Evolutionary conservation across 2,329 filamentous ascomycete species (phyloP).

Genomic region (Cercospora sp.): DNA sequence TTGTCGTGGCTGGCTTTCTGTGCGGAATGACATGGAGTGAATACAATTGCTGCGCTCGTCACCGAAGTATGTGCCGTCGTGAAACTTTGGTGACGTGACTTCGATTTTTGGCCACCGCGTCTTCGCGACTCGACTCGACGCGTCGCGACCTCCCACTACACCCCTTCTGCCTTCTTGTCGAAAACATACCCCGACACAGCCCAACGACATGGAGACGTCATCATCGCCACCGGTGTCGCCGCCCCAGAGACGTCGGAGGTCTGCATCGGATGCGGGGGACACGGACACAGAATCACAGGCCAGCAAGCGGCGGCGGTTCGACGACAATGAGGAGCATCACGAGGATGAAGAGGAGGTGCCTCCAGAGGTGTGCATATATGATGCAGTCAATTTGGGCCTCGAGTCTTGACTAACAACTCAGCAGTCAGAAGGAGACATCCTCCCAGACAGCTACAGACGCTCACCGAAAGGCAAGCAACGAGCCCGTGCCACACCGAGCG

Average conservation of each 20-base stretch:
- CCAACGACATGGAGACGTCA: conserved; percentile 7
- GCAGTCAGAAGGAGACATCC: conserved; percentile 27
- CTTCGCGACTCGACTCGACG: conserved; percentile 7
- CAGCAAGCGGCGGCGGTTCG: conserved; percentile 23
- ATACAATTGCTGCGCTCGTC: neutral
- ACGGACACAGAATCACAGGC: conserved; percentile 4
- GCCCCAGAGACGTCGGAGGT: conserved; percentile 24
- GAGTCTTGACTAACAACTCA: neutral
- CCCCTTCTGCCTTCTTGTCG: neutral
- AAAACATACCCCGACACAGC: conserved; percentile 1
- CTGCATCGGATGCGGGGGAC: conserved; percentile 13
- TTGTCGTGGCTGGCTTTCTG: neutral
- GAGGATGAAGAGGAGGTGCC: conserved; percentile 8
- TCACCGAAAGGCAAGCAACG: conserved; percentile 32
- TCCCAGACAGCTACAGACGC: conserved; percentile 40
- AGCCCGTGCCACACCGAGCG: conserved; percentile 7
- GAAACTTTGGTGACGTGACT: conserved; percentile 1
- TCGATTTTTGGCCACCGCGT: conserved; percentile 10
- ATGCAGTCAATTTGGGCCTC: neutral
- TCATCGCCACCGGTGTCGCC: conserved; percentile 20
- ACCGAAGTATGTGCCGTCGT: neutral
- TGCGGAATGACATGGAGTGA: neutral
- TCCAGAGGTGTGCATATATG: conserved; percentile 2
- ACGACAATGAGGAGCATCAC: conserved; percentile 11
- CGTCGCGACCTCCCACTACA: conserved; percentile 11